A percentile compares a stretch with the other conserved stretches of the same genome.
phyloP scores from a whole-genome alignment of 139 green algal genomes.

The Tetraselmis chui region DNA sequence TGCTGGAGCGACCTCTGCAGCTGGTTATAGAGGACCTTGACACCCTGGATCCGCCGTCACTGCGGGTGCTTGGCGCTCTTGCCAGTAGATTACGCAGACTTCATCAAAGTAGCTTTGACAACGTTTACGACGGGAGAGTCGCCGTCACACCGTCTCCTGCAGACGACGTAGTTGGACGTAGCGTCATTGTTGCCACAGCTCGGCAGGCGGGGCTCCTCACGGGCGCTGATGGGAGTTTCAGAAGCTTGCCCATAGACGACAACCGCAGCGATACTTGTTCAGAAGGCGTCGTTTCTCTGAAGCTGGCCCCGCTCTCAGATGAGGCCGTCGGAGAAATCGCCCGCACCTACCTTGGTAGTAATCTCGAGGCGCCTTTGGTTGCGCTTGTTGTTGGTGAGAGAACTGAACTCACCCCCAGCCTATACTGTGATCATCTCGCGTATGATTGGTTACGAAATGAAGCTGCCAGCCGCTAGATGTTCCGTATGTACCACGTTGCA shows the following conservation, averaged over 20 bases:
- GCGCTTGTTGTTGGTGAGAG: background rate
- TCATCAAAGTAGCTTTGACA: too few species aligned
- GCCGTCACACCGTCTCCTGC: too few species aligned
- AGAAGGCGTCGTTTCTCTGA: background rate
- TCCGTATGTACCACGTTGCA: too few species aligned
- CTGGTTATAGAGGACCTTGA: background rate
- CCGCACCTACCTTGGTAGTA: background rate
- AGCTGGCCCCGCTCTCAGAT: background rate
- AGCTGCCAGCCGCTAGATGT: background rate
- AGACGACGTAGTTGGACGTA: background rate
- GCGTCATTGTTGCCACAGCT: background rate
- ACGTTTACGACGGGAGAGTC: too few species aligned
- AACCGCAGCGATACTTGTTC: too few species aligned
- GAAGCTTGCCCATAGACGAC: background rate
- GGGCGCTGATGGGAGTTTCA: background rate
- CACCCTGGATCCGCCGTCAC: background rate
- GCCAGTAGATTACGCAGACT: too few species aligned
- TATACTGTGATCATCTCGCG: background rate
- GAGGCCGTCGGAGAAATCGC: background rate
- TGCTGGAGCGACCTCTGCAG: background rate
- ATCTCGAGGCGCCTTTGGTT: background rate
- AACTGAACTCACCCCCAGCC: too few species aligned
- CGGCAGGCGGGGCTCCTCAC: background rate
- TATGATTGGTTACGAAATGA: too few species aligned
- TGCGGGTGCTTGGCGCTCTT: background rate